phyloP scores from a whole-genome alignment of 306 rosid genomes.

The Psophocarpus tetragonolobus region DNA sequence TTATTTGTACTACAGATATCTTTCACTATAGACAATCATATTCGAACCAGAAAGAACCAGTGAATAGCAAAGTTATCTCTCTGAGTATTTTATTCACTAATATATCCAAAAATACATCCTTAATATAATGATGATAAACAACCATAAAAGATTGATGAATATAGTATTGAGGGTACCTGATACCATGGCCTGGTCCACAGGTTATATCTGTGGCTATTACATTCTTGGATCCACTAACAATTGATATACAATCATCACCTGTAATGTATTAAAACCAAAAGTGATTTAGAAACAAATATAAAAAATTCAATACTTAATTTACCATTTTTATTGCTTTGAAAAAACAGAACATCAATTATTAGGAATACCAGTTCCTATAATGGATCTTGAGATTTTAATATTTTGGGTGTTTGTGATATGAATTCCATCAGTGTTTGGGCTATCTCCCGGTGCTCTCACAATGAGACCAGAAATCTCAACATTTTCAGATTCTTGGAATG shows the following conservation, averaged over 20 bases:
- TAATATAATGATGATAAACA: not conserved
- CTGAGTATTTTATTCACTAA: not conserved
- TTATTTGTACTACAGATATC: no score
- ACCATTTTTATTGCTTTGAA: not conserved
- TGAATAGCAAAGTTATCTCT: no score
- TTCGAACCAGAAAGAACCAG: no score
- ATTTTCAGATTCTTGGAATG: slow-evolving; percentile 40
- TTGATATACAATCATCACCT: slow-evolving; percentile 94
- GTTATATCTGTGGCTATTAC: slow-evolving; percentile 56
- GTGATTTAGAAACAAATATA: not conserved
- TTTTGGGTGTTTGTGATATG: slow-evolving; percentile 52
- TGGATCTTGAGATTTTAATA: slow-evolving; percentile 51
- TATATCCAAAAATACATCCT: not conserved
- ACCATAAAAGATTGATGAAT: not conserved
- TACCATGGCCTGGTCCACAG: slow-evolving; percentile 96
- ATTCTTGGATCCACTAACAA: slow-evolving; percentile 64
- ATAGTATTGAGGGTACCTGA: slow-evolving; percentile 48
- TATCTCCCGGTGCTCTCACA: slow-evolving; percentile 54
- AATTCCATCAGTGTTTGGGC: slow-evolving; percentile 88
- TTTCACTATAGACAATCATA: no score
- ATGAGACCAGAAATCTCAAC: slow-evolving; percentile 51
- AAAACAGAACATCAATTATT: not conserved
- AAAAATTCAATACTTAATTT: not conserved
- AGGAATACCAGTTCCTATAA: slow-evolving; percentile 60
- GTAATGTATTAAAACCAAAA: not conserved